phyloP scores from a whole-genome alignment of 2,329 filamentous ascomycete species.

The Sarocladium brachiariae region DNA sequence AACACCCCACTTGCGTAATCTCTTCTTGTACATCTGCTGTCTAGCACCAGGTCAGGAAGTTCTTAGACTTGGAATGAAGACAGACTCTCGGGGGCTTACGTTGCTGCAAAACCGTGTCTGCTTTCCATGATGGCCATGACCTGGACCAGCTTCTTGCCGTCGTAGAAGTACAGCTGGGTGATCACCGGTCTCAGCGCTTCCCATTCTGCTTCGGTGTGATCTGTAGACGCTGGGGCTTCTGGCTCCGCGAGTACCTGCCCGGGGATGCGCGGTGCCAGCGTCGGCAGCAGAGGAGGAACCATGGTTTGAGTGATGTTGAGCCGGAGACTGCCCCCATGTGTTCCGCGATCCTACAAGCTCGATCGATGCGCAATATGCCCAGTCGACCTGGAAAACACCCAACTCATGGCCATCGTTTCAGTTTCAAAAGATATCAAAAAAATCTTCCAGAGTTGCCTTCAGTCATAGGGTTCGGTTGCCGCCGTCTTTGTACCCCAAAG shows the following conservation, averaged over 20 bases:
- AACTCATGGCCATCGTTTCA: background rate
- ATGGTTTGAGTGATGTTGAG: constrained; percentile 14
- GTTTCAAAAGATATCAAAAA: background rate
- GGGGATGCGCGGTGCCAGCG: constrained; percentile 26
- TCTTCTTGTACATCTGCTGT: constrained; percentile 34
- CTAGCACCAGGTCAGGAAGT: constrained; percentile 15
- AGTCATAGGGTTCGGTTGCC: background rate
- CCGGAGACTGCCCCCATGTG: background rate
- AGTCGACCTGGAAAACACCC: background rate
- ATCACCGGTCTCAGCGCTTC: constrained; percentile 25
- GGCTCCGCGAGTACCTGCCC: constrained; percentile 18
- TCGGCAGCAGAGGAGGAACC: constrained; percentile 19
- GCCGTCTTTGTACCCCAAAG: constrained; percentile 2
- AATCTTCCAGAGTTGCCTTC: no score
- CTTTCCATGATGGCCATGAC: constrained; percentile 29
- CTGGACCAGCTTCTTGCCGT: constrained; percentile 29
- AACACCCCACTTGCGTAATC: constrained; percentile 31
- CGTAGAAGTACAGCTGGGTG: constrained; percentile 26
- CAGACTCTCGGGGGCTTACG: constrained; percentile 22
- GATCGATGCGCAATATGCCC: background rate
- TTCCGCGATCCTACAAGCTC: background rate
- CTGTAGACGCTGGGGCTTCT: constrained; percentile 23
- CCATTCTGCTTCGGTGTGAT: constrained; percentile 30
- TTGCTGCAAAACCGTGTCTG: constrained; percentile 28
- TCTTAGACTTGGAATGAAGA: no score